Evolutionary conservation across 2,329 filamentous ascomycete genomes (phyloP).

Genomic region (Geosmithia morbida): DNA sequence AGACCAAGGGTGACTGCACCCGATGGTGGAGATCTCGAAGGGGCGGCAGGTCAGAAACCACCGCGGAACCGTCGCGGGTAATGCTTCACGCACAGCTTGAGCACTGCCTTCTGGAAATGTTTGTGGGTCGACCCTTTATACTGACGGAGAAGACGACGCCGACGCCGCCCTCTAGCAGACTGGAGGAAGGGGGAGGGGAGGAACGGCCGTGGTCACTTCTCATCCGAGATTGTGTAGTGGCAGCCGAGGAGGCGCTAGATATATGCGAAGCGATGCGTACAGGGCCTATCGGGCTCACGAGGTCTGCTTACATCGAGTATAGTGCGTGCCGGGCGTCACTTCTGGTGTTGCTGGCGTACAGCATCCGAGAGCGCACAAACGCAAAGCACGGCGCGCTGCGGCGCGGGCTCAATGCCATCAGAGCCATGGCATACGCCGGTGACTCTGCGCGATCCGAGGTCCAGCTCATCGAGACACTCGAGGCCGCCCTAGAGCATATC

Average conservation of each 20-base stretch:
- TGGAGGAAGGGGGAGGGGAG: conserved; percentile 12
- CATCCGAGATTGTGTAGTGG: conserved; percentile 35
- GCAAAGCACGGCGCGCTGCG: conserved; percentile 22
- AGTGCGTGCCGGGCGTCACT: conserved; percentile 39
- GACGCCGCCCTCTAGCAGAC: conserved; percentile 8
- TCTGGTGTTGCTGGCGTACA: conserved; percentile 27
- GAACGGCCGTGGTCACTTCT: conserved; percentile 17
- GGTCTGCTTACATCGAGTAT: conserved; percentile 40
- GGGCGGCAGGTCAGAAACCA: neutral
- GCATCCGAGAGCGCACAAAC: conserved; percentile 7
- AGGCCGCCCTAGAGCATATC: conserved; percentile 7
- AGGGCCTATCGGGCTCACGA: conserved; percentile 33
- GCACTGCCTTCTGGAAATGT: conserved; percentile 16
- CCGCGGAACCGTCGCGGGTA: neutral
- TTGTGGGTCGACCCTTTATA: conserved; percentile 39
- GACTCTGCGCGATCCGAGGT: conserved; percentile 35
- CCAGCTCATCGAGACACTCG: conserved; percentile 35
- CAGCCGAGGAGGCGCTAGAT: conserved; percentile 33
- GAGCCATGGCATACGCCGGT: conserved; percentile 35
- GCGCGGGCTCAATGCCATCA: conserved; percentile 34
- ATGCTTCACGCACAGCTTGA: conserved; percentile 5
- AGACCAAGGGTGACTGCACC: conserved; percentile 15
- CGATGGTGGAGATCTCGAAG: conserved; percentile 7
- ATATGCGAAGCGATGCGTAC: conserved; percentile 31
- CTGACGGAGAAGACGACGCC: neutral